Base-by-base conservation (phyloP, 371 early-diverging fungal species). In the Mortierella sp. region DNA sequence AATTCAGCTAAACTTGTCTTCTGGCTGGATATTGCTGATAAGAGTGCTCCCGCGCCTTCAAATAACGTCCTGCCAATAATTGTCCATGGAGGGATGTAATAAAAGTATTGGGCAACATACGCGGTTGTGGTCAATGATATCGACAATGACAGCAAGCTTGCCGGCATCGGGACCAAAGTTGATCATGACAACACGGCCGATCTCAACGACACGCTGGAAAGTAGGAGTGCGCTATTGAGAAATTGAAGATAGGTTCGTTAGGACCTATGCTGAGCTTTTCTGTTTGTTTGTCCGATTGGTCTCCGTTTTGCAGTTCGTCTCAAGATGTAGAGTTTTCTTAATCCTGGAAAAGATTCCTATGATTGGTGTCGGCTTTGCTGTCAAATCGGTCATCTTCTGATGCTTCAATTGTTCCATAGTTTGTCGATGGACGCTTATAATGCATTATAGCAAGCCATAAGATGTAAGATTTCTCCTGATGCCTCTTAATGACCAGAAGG, bases 101-200 rank as follows among this genome's bases (percentile, higher is more conserved):
- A 57, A 34, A n/a, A 57, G 34, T 7, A 22, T 2, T 58, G 23
- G 23, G 47, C 1, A 34, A 86, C 86, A 76, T 86, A 90, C 93
- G 76, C 98, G 93, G 90, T 93, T 94, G 93, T 99, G 98, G 90
- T 99, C 99, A 81, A 99, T 90, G 87, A 99, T 97, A 86, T 98
- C 99, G 76, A 98, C 95, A 87, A 99, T 95, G 84, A 96, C 95
- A 85, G 98, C 99, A 78, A 97, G 90, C 90, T 98, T 97, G 83
- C 97, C 96, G 86, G 93, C 91, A 85, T 96, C 93, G 76, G 91
- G 88, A 72, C 99, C 99, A 90, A 92, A 90, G 91, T 91, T 97
- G 83, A 99, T 74, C 83, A 97, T 90, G 85, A 97, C 98, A 70
- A 98, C 97, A 87, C 98, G 97, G 86, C 98, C 98, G 85, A 98